A percentile compares a stretch with the other conserved stretches of the same genome.
Conservation (phyloP, 768 basidiomycete species). For the Solioccasus polychromus region DNA sequence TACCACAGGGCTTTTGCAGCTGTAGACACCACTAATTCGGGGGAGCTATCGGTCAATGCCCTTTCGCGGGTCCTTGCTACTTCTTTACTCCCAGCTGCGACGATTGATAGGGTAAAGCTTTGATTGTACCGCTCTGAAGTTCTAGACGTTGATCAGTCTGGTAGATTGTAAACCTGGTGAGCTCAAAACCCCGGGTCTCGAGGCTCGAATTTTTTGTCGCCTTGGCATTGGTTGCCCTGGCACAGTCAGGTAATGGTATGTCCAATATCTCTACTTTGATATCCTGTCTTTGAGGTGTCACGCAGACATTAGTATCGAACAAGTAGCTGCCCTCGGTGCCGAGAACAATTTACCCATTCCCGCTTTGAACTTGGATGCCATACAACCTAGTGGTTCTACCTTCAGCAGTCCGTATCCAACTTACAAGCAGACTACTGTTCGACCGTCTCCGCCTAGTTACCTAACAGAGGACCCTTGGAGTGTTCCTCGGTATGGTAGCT, state of each 20-base stretch:
- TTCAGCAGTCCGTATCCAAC: conserved; percentile 40
- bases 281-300: neutral
- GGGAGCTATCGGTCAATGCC: conserved; percentile 80
- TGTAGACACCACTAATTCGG: conserved; percentile 67
- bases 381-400: conserved; percentile 53
- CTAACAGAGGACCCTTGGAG: conserved; percentile 72
- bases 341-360: conserved; percentile 80
- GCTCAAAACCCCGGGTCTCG: conserved; percentile 75
- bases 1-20: conserved; percentile 73
- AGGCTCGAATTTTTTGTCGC: conserved; percentile 92
- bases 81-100: conserved; percentile 75
- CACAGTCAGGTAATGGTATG: conserved; percentile 77
- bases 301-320: conserved; percentile 77
- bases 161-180: conserved; percentile 89
- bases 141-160: conserved; percentile 5
- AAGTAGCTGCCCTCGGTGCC: conserved; percentile 71
- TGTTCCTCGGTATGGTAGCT: conserved; percentile 33
- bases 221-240: conserved; percentile 81
- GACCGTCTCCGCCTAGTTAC: conserved; percentile 48
- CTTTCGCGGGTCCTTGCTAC: conserved; percentile 78
- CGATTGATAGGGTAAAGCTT: conserved; percentile 67
- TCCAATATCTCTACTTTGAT: conserved; percentile 1
- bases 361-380: conserved; percentile 55
- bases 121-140: neutral
- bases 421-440: conserved; percentile 46